Base-by-base conservation (phyloP, 2,329 filamentous ascomycete genomes). In the Simplicillium aogashimaense region DNA sequence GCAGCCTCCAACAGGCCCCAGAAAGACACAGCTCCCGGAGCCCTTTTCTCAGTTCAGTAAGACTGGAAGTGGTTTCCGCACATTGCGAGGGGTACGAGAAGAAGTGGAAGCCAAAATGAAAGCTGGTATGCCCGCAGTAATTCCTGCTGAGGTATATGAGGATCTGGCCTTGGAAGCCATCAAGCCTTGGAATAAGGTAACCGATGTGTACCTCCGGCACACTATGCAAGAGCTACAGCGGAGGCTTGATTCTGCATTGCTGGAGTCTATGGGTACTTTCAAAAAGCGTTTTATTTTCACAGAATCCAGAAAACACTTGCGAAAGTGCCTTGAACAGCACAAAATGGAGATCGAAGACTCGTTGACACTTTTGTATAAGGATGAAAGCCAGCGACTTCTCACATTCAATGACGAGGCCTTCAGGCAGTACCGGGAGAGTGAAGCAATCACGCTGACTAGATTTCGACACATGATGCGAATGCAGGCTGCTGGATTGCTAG, bases 131-230 rank as follows among this genome's bases (percentile, higher is more conserved):
- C 77, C 76, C 0, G 70, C 72, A 7, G 65, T 78, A 1, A 71
- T 77, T 0, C 72, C 78, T 0, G 69, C 74, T 0, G 72, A 75
- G 30, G 77, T 82, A 0, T 76, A 80, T 16, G 70, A 78, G 20
- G 64, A 65, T 0, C 63, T 84, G 13, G 77, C 74, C 35, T 61
- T 67, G 13, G 59, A 72, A n/a, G 71, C 73, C 0, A 70, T 84
- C 2, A 52, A 56, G 7, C 70, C 74, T 2, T 86, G 82, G 82
- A 52, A 66, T 2, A 50, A 51, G 0, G 77, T 78, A 0, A 64
- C 80, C 36, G 53, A 66, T 0, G 61, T 51, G 0, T 75, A 77
- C 35, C 55, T 76, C 6, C 48, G 58, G 3, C 55, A 64, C 5
- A 70, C 73, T 0, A 67, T 76, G 41, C 47, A 53, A 1, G 63